phyloP scores from a whole-genome alignment of 2,329 filamentous ascomycete genomes.

The Penicillium sp. region DNA sequence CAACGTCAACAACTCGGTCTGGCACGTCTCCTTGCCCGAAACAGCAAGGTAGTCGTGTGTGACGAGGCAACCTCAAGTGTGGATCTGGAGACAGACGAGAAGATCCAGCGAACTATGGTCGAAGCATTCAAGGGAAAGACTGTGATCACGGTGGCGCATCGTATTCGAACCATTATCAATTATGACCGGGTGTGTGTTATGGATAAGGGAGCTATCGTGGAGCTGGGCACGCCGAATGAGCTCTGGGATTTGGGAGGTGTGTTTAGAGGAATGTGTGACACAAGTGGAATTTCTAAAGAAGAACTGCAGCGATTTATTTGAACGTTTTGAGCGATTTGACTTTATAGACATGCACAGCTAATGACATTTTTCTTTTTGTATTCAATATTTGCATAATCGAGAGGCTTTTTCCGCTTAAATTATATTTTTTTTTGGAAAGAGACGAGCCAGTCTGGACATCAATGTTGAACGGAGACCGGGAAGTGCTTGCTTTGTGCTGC shows the following conservation, averaged over 20 bases:
- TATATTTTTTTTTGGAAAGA: neutral
- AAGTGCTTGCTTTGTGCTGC: too few relatives aligned
- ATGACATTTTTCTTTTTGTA: neutral
- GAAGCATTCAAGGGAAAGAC: neutral
- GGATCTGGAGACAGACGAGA: conserved; percentile 2
- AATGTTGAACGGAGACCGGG: too few relatives aligned
- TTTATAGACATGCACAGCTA: neutral
- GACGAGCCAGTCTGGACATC: neutral
- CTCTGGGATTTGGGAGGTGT: neutral
- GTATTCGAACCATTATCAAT: conserved; percentile 5
- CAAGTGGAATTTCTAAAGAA: neutral
- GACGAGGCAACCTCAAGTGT: conserved; percentile 5
- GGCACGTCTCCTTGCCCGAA: conserved; percentile 1
- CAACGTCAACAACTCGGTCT: conserved; percentile 1
- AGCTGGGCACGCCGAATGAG: conserved; percentile 1
- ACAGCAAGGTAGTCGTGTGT: conserved; percentile 1
- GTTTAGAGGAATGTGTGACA: conserved; percentile 1
- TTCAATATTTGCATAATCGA: neutral
- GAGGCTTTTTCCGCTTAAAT: too few relatives aligned
- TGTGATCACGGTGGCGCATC: conserved; percentile 4
- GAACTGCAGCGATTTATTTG: neutral
- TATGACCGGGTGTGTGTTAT: conserved; percentile 4
- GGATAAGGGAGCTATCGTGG: neutral
- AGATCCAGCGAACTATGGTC: conserved; percentile 2
- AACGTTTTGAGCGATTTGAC: neutral